Base-by-base conservation (phyloP, 1,284 basidiomycete genomes). In the Apiotrichum porosum region DNA sequence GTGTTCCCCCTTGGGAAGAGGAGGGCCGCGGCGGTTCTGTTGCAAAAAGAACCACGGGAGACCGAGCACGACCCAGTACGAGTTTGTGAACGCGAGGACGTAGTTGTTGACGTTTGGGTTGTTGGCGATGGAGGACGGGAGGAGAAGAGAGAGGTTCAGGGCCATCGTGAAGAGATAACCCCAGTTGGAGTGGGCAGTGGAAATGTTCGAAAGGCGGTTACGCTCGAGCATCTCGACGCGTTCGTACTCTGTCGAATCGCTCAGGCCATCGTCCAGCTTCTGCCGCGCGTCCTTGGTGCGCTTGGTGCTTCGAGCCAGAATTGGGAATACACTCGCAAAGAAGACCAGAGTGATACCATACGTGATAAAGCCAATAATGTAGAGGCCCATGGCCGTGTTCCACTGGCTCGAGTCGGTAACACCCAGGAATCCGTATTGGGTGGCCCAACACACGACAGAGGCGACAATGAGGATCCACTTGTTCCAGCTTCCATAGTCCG, bases 21-120 rank as follows among this genome's bases (percentile, higher is more conserved):
- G 65, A 34, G 86, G 86, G 0, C 86, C 86, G 0, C 83, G 82
- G 6, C 86, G 80, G 13, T 81, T 83, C 60, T 85, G 78, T 64
- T 88, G 86, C 66, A 82, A 84, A 46, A 88, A 80, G 63, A 88
- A 89, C 86, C 83, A 89, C 82, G 83, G 89, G 43, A 87, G 81
- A 22, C 85, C 88, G 9, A 75, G 74, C 3, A 86, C 54, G 23
- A 86, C 81, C 85, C 85, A 89, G 62, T 85, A 89, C 0, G 73
- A 78, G 61, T 83, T 87, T 37, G 80, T 83, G 38, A 44, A 44
- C 17, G 46, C 53, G 37, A 62, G 52, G 15, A 51, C 46, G 34
- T 60, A 60, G 47, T 85, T 86, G 61, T 88, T 80, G 4, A 84
- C 84, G 52, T 76, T 80, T 1, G 83, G 76, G 57, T 87, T 76